Conservation (phyloP, 176 grass and related monocot genomes). For the Avena sativa region DNA sequence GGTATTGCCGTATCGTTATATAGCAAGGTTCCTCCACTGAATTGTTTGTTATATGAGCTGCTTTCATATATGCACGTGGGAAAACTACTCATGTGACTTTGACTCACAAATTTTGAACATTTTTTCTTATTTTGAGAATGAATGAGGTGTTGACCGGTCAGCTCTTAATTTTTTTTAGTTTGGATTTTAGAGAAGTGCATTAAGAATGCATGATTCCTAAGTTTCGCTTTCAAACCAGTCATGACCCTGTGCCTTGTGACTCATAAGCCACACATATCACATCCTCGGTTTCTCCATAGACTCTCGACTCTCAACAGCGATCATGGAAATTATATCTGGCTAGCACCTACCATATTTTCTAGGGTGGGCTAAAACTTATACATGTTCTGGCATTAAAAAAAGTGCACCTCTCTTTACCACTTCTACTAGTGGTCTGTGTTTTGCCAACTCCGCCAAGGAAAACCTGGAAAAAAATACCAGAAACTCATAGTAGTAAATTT, state of each 20-base stretch:
- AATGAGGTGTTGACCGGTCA: conserved; percentile 15
- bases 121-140: not conserved
- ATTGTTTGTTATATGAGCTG: not conserved
- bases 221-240: not conserved
- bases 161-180: not conserved
- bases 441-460: not conserved
- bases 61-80: conserved; percentile 19
- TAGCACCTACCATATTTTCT: not conserved
- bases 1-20: conserved; percentile 31
- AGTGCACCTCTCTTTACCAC: not conserved
- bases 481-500: not conserved
- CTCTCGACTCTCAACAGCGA: not conserved
- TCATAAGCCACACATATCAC: conserved; percentile 5
- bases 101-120: not conserved
- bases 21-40: conserved; percentile 24
- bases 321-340: not conserved
- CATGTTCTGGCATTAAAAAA: not conserved
- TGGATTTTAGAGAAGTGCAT: not conserved
- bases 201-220: conserved; percentile 6
- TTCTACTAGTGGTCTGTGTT: not conserved
- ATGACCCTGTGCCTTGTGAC: conserved; percentile 3
- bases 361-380: not conserved
- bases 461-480: not conserved
- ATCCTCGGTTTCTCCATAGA: not conserved
- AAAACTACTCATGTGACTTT: not conserved